Conservation (phyloP, 2,329 filamentous ascomycete species). For the Ilyonectria robusta region DNA sequence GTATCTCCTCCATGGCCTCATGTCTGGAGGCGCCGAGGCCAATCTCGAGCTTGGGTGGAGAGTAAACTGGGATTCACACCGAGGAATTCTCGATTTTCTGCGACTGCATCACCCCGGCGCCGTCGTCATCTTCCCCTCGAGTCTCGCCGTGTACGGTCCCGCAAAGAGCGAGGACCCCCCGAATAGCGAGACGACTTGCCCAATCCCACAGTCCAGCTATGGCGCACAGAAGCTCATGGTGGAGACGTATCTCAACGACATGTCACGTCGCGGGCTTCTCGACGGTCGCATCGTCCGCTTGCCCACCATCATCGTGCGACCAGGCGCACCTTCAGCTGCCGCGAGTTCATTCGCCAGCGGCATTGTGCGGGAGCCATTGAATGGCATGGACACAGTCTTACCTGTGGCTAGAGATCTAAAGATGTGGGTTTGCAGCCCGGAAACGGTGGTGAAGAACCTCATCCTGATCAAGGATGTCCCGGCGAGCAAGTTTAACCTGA, state of each 20-base stretch:
- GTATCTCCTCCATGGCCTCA: constrained; percentile 74
- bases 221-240: constrained; percentile 74
- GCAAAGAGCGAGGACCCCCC: not conserved
- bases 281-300: constrained; percentile 70
- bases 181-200: constrained; percentile 44
- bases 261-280: constrained; percentile 66
- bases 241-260: constrained; percentile 57
- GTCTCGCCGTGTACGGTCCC: constrained; percentile 70
- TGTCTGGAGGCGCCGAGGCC: constrained; percentile 73
- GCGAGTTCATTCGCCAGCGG: constrained; percentile 72
- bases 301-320: constrained; percentile 73
- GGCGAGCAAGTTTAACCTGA: constrained; percentile 53
- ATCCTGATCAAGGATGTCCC: constrained; percentile 58
- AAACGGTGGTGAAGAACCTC: constrained; percentile 63
- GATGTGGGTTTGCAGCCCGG: constrained; percentile 66
- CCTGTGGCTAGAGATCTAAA: constrained; percentile 62
- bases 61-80: constrained; percentile 71
- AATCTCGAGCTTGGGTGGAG: constrained; percentile 68
- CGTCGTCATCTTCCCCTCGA: constrained; percentile 70
- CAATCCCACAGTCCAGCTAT: constrained; percentile 69
- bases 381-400: constrained; percentile 60
- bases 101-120: constrained; percentile 60
- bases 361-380: constrained; percentile 70
- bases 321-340: constrained; percentile 71
- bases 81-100: constrained; percentile 66